Evolutionary conservation across 352 stramenopile genomes (phyloP).

Genomic region (Globisporangium emineosum): DNA sequence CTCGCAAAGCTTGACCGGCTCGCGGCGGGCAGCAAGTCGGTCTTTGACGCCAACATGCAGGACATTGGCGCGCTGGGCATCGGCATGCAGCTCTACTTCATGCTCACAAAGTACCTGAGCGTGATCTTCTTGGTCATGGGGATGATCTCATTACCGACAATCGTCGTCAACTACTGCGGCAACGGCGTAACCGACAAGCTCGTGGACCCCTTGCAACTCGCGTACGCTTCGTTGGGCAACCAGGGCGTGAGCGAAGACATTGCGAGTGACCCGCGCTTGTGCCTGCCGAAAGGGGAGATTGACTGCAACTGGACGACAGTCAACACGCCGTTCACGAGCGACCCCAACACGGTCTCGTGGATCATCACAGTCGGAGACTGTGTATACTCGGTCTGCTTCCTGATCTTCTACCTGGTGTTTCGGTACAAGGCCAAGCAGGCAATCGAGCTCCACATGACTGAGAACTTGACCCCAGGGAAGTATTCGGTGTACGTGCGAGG

Average conservation of each 20-base stretch:
- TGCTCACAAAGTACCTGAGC: conserved; percentile 75
- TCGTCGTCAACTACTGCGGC: conserved; percentile 63
- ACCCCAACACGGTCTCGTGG: conserved; percentile 59
- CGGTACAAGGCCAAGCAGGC: conserved; percentile 33
- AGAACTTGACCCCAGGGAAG: conserved; percentile 79
- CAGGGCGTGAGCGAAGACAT: conserved; percentile 67
- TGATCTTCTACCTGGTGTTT: conserved; percentile 64
- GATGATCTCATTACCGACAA: conserved; percentile 53
- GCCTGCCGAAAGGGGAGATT: conserved; percentile 49
- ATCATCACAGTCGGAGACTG: conserved; percentile 68
- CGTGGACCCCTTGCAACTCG: conserved; percentile 65
- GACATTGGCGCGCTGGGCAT: conserved; percentile 81
- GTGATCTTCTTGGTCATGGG: conserved; percentile 71
- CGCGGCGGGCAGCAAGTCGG: conserved; percentile 56
- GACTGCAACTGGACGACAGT: conserved; percentile 72
- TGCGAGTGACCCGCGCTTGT: conserved; percentile 35
- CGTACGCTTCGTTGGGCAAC: conserved; percentile 75
- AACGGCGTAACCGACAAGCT: conserved; percentile 64
- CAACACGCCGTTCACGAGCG: conserved; percentile 61
- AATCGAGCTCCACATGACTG: conserved; percentile 63
- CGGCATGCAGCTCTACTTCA: conserved; percentile 83
- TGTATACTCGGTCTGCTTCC: conserved; percentile 65
- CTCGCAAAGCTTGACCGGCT: conserved; percentile 55
- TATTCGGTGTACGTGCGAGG: conserved; percentile 78
- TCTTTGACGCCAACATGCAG: conserved; percentile 55